Percentiles rank a stretch among this genome's conserved stretches.
Conservation (phyloP, 2,329 filamentous ascomycete genomes). For the Trichoderma semiorbis region DNA sequence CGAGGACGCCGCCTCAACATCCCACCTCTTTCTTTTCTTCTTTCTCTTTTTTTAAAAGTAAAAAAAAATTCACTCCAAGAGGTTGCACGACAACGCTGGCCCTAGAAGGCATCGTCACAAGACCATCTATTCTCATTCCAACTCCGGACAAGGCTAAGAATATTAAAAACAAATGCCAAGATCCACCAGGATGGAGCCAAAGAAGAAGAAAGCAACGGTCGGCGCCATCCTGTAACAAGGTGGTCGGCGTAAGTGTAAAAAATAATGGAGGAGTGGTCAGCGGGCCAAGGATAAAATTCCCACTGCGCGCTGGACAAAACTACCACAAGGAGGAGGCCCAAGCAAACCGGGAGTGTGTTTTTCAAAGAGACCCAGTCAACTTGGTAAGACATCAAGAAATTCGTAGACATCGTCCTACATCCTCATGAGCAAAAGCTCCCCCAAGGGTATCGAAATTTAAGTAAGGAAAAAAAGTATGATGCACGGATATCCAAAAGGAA, state of each 20-base stretch:
- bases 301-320: slow-evolving; percentile 1
- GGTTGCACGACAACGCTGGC: slow-evolving; percentile 14
- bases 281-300: background rate
- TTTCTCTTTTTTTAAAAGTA: background rate
- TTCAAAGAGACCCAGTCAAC: background rate
- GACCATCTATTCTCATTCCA: slow-evolving; percentile 19
- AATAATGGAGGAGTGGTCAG: slow-evolving; percentile 10
- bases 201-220: slow-evolving; percentile 16
- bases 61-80: slow-evolving; percentile 7
- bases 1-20: slow-evolving; percentile 9
- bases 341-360: background rate
- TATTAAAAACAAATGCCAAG: slow-evolving; percentile 20
- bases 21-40: slow-evolving; percentile 10
- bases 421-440: slow-evolving; percentile 20
- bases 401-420: slow-evolving; percentile 6
- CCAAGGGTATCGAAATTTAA: slow-evolving; percentile 34
- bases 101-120: slow-evolving; percentile 14
- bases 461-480: slow-evolving; percentile 20
- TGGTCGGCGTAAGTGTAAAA: slow-evolving; percentile 16
- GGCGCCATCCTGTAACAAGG: slow-evolving; percentile 13
- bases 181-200: slow-evolving; percentile 18
- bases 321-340: background rate
- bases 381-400: slow-evolving; percentile 4
- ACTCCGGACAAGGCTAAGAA: slow-evolving; percentile 19
- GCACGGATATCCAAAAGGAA: slow-evolving; percentile 21